phyloP scores from a whole-genome alignment of 768 basidiomycete species.

The Lentinula detonsa region DNA sequence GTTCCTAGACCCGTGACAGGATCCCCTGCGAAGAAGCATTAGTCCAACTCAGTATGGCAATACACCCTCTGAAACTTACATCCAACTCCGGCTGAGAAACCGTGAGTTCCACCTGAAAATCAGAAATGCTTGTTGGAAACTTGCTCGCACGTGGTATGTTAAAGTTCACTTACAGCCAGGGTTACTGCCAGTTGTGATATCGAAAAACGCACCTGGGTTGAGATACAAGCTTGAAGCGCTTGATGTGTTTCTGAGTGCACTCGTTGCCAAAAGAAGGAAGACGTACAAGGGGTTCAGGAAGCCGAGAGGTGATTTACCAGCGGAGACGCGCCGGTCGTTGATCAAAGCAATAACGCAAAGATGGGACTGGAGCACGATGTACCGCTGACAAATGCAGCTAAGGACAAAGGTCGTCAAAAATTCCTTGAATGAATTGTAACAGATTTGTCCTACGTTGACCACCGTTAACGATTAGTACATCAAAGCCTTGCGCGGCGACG shows the following conservation, averaged over 20 bases:
- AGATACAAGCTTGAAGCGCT: constrained; percentile 22
- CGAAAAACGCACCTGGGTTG: constrained; percentile 27
- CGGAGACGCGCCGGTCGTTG: constrained; percentile 32
- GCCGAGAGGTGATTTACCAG: constrained; percentile 27
- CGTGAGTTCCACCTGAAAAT: constrained; percentile 7
- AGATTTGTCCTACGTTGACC: constrained; percentile 10
- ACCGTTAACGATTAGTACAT: constrained; percentile 12
- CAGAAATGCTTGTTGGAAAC: too few species aligned
- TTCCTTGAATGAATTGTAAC: background rate
- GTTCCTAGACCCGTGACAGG: constrained; percentile 32
- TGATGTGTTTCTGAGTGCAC: too few species aligned
- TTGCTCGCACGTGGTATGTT: too few species aligned
- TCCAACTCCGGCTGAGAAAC: constrained; percentile 27
- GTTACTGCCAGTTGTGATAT: constrained; percentile 29
- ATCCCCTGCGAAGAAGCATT: background rate
- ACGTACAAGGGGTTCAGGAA: constrained; percentile 27
- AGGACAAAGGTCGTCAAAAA: constrained; percentile 15
- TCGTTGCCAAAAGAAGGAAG: too few species aligned
- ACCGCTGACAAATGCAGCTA: constrained; percentile 23
- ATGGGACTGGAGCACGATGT: constrained; percentile 45
- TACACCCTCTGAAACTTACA: constrained; percentile 12
- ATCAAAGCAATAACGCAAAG: constrained; percentile 42
- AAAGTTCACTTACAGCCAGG: constrained; percentile 25
- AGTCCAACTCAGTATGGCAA: background rate
- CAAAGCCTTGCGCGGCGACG: constrained; percentile 35